Evolutionary conservation across 768 basidiomycete genomes (phyloP).

Genomic region (Boletales sp.): DNA sequence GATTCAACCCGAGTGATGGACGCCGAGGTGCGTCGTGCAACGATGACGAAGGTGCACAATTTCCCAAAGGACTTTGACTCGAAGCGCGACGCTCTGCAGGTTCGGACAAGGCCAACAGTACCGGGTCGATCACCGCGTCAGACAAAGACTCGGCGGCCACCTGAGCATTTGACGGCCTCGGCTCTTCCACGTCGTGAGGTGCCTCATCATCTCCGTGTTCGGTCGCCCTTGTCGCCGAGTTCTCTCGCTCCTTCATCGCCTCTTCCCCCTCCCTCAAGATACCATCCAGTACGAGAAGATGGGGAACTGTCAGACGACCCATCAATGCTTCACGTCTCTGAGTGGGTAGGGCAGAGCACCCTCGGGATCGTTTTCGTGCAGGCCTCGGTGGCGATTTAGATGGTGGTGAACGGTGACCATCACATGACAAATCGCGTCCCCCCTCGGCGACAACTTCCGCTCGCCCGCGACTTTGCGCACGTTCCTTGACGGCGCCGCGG

Average conservation of each 20-base stretch:
- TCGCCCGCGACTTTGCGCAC: not conserved
- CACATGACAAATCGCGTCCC: not conserved
- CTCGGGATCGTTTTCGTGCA: not conserved
- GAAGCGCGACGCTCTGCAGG: not conserved
- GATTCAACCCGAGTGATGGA: no score
- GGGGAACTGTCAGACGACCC: slow-evolving; percentile 23
- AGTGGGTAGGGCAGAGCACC: not conserved
- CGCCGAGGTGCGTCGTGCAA: not conserved
- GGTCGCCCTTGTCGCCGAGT: not conserved
- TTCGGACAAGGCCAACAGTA: slow-evolving; percentile 24
- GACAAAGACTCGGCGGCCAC: not conserved
- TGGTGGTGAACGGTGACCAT: not conserved
- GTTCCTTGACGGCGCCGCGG: not conserved
- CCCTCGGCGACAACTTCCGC: not conserved
- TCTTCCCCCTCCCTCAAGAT: slow-evolving; percentile 33
- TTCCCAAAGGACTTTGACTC: not conserved
- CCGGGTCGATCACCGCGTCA: slow-evolving; percentile 30
- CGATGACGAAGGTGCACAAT: not conserved
- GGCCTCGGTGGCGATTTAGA: not conserved
- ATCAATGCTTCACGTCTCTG: slow-evolving; percentile 26
- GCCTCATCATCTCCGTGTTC: slow-evolving; percentile 3
- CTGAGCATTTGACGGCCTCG: no score
- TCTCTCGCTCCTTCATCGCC: slow-evolving; percentile 8
- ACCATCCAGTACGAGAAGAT: slow-evolving; percentile 34
- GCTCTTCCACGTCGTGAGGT: no score